phyloP scores from a whole-genome alignment of 352 stramenopile species.

The Phytopythium boreale region DNA sequence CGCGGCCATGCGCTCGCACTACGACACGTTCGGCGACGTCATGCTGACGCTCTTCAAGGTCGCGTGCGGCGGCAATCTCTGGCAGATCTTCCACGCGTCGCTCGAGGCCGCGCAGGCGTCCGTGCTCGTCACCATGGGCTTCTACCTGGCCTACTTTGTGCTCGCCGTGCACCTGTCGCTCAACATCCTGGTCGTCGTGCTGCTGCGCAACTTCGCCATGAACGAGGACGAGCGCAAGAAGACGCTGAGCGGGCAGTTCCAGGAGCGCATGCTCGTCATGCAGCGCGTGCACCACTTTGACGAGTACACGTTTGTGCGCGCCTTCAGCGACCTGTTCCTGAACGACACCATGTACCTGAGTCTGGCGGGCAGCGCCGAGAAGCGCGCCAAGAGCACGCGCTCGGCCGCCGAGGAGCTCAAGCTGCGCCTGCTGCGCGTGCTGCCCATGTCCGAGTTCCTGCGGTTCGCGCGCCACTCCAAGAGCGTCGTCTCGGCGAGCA shows the following conservation, averaged over 20 bases:
- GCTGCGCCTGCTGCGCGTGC: slow-evolving; percentile 48
- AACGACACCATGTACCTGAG: slow-evolving; percentile 80
- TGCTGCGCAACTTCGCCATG: slow-evolving; percentile 83
- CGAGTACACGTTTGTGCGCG: slow-evolving; percentile 69
- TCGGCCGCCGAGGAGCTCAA: slow-evolving; percentile 63
- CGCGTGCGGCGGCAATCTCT: slow-evolving; percentile 76
- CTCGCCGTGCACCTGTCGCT: slow-evolving; percentile 65
- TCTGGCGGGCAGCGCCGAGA: slow-evolving; percentile 54
- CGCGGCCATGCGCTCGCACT: slow-evolving; percentile 65
- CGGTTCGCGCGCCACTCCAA: slow-evolving; percentile 4
- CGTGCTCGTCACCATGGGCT: slow-evolving; percentile 53
- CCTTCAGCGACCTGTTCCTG: slow-evolving; percentile 73
- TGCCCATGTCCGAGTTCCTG: slow-evolving; percentile 64
- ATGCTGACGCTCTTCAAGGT: slow-evolving; percentile 88
- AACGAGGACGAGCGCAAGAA: slow-evolving; percentile 80
- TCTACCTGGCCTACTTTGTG: slow-evolving; percentile 76
- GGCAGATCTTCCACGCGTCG: slow-evolving; percentile 76
- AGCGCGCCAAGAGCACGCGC: slow-evolving; percentile 50
- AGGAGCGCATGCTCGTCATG: slow-evolving; percentile 78
- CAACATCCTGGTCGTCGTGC: slow-evolving; percentile 86
- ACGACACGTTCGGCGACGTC: slow-evolving; percentile 81
- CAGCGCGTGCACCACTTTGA: slow-evolving; percentile 78
- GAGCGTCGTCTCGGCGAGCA: not conserved
- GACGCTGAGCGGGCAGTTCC: slow-evolving; percentile 67
- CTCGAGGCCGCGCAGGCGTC: slow-evolving; percentile 45